Conservation (phyloP, 1,284 basidiomycete genomes). For the Phellopilus nigrolimitatus region DNA sequence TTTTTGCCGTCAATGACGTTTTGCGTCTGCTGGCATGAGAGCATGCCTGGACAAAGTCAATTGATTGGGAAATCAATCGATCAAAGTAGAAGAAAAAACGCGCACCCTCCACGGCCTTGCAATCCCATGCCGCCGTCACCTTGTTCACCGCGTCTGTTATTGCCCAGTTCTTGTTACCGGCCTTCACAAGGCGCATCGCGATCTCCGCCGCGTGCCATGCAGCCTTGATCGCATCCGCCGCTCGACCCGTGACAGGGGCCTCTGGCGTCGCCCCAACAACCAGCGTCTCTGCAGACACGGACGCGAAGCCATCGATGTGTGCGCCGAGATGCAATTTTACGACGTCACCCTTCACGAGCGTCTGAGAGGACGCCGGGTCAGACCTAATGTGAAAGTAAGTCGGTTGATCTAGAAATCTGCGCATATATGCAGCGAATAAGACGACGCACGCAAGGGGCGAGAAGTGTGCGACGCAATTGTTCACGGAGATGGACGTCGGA, state of each 20-base stretch:
- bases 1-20: slow-evolving; percentile 98
- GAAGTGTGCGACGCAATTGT: slow-evolving; percentile 83
- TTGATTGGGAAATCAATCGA: not conserved
- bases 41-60: slow-evolving; percentile 56
- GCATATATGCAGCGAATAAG: slow-evolving; percentile 17
- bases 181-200: slow-evolving; percentile 83
- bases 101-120: slow-evolving; percentile 87
- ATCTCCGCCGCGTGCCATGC: slow-evolving; percentile 91
- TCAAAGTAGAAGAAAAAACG: slow-evolving; percentile 25
- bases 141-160: slow-evolving; percentile 86
- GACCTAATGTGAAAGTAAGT: slow-evolving; percentile 41
- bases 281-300: slow-evolving; percentile 88
- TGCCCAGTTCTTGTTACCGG: slow-evolving; percentile 91
- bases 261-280: slow-evolving; percentile 73
- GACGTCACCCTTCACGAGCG: slow-evolving; percentile 83
- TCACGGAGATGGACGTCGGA: slow-evolving; percentile 91
- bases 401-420: slow-evolving; percentile 14
- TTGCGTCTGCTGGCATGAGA: slow-evolving; percentile 87
- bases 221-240: slow-evolving; percentile 90
- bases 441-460: slow-evolving; percentile 66
- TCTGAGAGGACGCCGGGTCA: slow-evolving; percentile 60
- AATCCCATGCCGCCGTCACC: slow-evolving; percentile 69
- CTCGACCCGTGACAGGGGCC: slow-evolving; percentile 76
- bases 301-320: slow-evolving; percentile 93
- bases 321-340: slow-evolving; percentile 96